phyloP scores from a whole-genome alignment of 257 asterid species.

The Solanum raphanifolium region DNA sequence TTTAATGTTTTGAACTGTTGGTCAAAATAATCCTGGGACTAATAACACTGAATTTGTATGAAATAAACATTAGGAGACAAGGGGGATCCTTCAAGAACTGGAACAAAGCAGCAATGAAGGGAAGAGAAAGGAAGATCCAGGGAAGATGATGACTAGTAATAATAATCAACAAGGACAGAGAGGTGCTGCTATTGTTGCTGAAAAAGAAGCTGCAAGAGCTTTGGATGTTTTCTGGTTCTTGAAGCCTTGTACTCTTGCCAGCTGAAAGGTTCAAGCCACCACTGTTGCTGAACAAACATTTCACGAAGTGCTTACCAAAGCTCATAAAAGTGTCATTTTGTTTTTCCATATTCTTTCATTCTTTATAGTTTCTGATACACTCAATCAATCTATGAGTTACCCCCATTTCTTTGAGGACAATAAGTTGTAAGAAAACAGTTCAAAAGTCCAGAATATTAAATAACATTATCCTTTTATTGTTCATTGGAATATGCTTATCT shows the following conservation, averaged over 20 bases:
- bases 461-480: background rate
- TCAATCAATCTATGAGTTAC: background rate
- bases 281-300: background rate
- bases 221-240: slow-evolving; percentile 95
- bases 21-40: background rate
- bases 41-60: background rate
- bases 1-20: background rate
- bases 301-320: background rate
- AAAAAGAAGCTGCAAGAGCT: slow-evolving; percentile 61
- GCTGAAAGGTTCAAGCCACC: background rate
- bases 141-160: slow-evolving; percentile 12
- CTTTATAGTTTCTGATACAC: background rate
- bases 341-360: background rate
- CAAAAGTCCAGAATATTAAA: background rate
- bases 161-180: slow-evolving; percentile 16
- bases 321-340: background rate
- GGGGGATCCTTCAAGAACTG: slow-evolving; percentile 58
- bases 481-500: background rate
- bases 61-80: slow-evolving; percentile 32
- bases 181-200: slow-evolving; percentile 13
- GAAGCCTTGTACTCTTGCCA: slow-evolving; percentile 86
- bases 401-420: background rate
- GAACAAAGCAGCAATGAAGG: slow-evolving; percentile 23
- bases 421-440: background rate
- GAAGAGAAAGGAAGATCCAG: slow-evolving; percentile 7